Percentiles rank a stretch among this genome's conserved stretches.
Evolutionary conservation across 495 filamentous ascomycete genomes (phyloP).

Genomic region (Penicillium turbatum): DNA sequence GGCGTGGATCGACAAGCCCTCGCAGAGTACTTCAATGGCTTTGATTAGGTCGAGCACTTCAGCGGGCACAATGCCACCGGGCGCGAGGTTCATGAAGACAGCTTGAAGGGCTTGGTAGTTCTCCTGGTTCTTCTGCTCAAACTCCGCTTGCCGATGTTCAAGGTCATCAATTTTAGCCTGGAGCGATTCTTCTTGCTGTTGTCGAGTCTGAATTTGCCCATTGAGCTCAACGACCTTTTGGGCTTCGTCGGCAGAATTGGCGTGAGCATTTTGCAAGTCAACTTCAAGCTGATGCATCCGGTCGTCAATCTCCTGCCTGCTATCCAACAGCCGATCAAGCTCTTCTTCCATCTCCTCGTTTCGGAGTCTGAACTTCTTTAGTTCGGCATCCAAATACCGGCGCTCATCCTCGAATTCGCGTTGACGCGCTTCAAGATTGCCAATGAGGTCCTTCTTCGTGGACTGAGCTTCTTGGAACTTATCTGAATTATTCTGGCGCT

Average conservation of each 20-base stretch:
- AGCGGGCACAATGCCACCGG: constrained; percentile 50
- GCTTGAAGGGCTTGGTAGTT: constrained; percentile 54
- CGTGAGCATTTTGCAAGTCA: constrained; percentile 61
- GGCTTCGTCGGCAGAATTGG: constrained; percentile 52
- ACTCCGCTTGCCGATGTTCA: constrained; percentile 40
- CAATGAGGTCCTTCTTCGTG: constrained; percentile 90
- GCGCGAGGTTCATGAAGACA: constrained; percentile 58
- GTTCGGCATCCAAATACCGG: constrained; percentile 71
- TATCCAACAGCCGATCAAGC: constrained; percentile 77
- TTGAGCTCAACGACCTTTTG: constrained; percentile 43
- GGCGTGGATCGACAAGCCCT: constrained; percentile 50
- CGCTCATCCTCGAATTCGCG: constrained; percentile 84
- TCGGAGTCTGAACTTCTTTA: constrained; percentile 65
- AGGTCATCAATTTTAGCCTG: constrained; percentile 47
- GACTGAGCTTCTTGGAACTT: constrained; percentile 78
- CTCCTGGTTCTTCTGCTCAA: constrained; percentile 48
- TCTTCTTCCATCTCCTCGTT: constrained; percentile 89
- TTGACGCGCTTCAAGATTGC: constrained; percentile 88
- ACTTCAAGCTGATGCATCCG: constrained; percentile 62
- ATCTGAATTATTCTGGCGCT: constrained; percentile 60
- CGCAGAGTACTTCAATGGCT: constrained; percentile 57
- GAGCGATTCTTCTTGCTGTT: constrained; percentile 48
- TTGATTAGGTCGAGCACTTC: constrained; percentile 58
- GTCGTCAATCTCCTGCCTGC: constrained; percentile 60
- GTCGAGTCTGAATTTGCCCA: constrained; percentile 47